Evolutionary conservation across 2,329 filamentous ascomycete species (phyloP).

Genomic region (Colletotrichum kahawae): DNA sequence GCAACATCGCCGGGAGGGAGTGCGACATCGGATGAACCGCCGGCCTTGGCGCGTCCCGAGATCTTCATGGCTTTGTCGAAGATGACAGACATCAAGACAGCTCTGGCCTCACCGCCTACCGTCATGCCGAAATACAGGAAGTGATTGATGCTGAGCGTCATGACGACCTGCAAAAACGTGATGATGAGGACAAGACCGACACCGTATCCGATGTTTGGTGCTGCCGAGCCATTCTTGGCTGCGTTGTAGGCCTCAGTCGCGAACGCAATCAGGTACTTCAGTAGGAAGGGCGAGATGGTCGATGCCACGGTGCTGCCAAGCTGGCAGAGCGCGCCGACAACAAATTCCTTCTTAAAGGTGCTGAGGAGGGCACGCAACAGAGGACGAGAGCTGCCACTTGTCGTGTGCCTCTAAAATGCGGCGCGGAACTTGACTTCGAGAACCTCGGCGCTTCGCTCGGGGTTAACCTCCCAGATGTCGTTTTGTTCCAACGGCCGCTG

Average conservation of each 20-base stretch:
- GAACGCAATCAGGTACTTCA: slow-evolving; percentile 86
- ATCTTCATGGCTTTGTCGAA: slow-evolving; percentile 92
- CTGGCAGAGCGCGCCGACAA: slow-evolving; percentile 81
- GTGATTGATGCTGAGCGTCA: slow-evolving; percentile 83
- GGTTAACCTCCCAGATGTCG: slow-evolving; percentile 89
- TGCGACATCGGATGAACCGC: slow-evolving; percentile 47
- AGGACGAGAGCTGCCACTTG: slow-evolving; percentile 72
- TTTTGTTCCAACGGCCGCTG: slow-evolving; percentile 79
- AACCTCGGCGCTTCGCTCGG: slow-evolving; percentile 75
- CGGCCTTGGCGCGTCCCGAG: slow-evolving; percentile 86
- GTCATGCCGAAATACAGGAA: slow-evolving; percentile 96
- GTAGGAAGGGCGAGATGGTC: slow-evolving; percentile 81
- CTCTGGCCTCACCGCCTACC: slow-evolving; percentile 81
- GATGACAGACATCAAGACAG: slow-evolving; percentile 81
- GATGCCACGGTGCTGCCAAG: slow-evolving; percentile 74
- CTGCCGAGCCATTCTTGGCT: background rate
- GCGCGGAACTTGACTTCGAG: slow-evolving; percentile 67
- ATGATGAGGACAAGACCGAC: slow-evolving; percentile 55
- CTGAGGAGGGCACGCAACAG: slow-evolving; percentile 81
- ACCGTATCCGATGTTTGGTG: background rate
- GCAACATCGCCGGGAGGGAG: background rate
- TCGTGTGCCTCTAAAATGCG: slow-evolving; percentile 64
- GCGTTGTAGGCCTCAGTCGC: slow-evolving; percentile 74
- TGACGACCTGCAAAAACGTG: slow-evolving; percentile 82
- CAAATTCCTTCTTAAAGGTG: slow-evolving; percentile 82